Base-by-base conservation (phyloP, 1,284 basidiomycete species). In the Papiliotrema nemorosa region DNA sequence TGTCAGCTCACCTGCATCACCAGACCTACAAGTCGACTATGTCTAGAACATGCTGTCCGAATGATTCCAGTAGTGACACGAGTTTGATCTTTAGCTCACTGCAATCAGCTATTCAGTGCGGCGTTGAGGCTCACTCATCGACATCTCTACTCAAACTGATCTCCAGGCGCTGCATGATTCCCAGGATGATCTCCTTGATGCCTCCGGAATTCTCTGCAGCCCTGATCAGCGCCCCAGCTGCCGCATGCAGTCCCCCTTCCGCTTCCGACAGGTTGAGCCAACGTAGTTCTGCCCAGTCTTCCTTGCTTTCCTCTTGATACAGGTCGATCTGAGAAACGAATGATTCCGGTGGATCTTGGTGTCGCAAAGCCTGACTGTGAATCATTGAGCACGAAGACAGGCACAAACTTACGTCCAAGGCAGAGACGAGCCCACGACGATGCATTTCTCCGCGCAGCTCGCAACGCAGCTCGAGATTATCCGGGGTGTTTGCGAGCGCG, bases 291-390 rank as follows among this genome's bases (percentile, higher is more conserved):
- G 87, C 84, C 67, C 89, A 85, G 69, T 94, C 90, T 58, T 91
- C 89, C 44, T 86, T 87, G 62, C 89, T 88, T 69, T 92, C 90
- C 58, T 94, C 89, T 0, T 82, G 80, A 61, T 90, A 93, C 16
- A 89, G 80, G 56, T 87, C 82, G 5, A 92, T 76, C 62, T 93
- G 90, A 0, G 80, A 85, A 16, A 85, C 66, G 26, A 92, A 75
- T 1, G 73, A 72, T 39, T 90, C 88, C 12, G 89, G 87, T 1
- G 88, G 87, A 59, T 82, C 81, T 38, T 85, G 77, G 61, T 89
- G 88, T 55, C 84, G 80, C 5, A 92, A 74, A 2, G 82, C 80
- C 87, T 90, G 21, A n/a, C 9, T 18, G 27, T 47, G 20, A 47
- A 37, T n/a, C 18, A 7, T n/a, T n/a, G n/a, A n/a, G n/a, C n/a